These are phyloP conservation scores for Leccinum angustisporum DNA, from an alignment of 1,284 basidiomycete genomes.

Conservation along the genomic window DNA sequence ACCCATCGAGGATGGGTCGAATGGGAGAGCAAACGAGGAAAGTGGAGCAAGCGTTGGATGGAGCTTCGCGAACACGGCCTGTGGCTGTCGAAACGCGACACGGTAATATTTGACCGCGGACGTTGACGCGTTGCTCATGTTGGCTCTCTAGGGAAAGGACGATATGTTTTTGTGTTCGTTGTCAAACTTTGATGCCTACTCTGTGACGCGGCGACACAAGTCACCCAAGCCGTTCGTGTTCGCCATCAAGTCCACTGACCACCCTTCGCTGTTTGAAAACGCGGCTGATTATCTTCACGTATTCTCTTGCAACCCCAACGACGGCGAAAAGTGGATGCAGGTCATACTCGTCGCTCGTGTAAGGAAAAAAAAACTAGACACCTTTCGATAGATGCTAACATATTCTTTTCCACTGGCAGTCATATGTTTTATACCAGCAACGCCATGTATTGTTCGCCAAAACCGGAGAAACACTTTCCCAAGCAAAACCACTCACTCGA, in stretches of 20 bases:
- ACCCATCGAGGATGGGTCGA: slow-evolving; percentile 74
- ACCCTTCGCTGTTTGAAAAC: slow-evolving; percentile 81
- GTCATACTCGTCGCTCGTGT: slow-evolving; percentile 76
- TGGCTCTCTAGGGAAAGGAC: slow-evolving; percentile 69
- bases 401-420: slow-evolving; percentile 41
- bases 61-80: slow-evolving; percentile 81
- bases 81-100: slow-evolving; percentile 85
- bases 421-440: slow-evolving; percentile 78
- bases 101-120: slow-evolving; percentile 45
- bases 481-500: slow-evolving; percentile 32
- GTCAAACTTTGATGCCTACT: slow-evolving; percentile 84
- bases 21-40: slow-evolving; percentile 84
- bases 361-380: slow-evolving; percentile 32
- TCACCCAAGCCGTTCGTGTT: slow-evolving; percentile 80
- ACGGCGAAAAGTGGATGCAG: slow-evolving; percentile 70
- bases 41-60: slow-evolving; percentile 90
- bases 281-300: slow-evolving; percentile 81
- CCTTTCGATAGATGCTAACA: slow-evolving; percentile 9
- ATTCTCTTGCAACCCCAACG: slow-evolving; percentile 72
- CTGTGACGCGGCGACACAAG: slow-evolving; percentile 68
- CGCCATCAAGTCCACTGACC: slow-evolving; percentile 85
- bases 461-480: slow-evolving; percentile 36
- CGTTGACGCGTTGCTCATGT: slow-evolving; percentile 15
- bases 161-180: slow-evolving; percentile 76
- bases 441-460: slow-evolving; percentile 61